Conservation (phyloP, 2,329 filamentous ascomycete genomes). For the Paecilomyces formosus region DNA sequence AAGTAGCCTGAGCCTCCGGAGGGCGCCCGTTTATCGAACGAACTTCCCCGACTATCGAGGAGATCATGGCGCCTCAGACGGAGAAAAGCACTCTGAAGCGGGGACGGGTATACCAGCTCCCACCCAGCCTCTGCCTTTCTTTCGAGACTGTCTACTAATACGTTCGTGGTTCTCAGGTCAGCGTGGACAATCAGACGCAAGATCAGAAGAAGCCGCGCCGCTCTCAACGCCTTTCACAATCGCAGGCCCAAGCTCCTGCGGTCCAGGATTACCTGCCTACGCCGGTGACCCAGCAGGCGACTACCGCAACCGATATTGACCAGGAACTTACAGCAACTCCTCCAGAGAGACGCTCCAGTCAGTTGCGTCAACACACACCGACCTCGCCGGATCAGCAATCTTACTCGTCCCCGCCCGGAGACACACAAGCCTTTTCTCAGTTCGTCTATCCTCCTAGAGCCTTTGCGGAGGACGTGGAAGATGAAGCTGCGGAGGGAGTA, state of each 20-base stretch:
- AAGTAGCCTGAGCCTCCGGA: not conserved
- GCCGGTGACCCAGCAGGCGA: constrained; percentile 64
- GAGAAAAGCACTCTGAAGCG: constrained; percentile 86
- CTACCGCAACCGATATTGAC: constrained; percentile 51
- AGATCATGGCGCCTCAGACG: constrained; percentile 38
- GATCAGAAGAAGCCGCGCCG: constrained; percentile 79
- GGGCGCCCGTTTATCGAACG: not conserved
- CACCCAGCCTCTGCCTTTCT: constrained; percentile 10
- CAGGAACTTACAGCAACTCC: constrained; percentile 70
- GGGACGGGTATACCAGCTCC: constrained; percentile 53
- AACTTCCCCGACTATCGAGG: not conserved
- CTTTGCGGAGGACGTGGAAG: constrained; percentile 73
- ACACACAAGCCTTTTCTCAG: constrained; percentile 76
- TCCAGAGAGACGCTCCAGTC: constrained; percentile 52
- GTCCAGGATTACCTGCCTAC: constrained; percentile 69
- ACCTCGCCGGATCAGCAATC: constrained; percentile 32
- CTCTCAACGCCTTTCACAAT: constrained; percentile 62
- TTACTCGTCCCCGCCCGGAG: constrained; percentile 60
- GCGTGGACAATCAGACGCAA: constrained; percentile 51
- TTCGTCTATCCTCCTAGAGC: constrained; percentile 64
- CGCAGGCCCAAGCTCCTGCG: constrained; percentile 49
- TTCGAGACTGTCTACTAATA: constrained; percentile 13
- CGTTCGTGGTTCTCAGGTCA: constrained; percentile 48
- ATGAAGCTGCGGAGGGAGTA: constrained; percentile 77
- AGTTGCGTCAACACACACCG: constrained; percentile 38